These are phyloP conservation scores for Coniochaeta pulveracea DNA, from an alignment of 2,329 filamentous ascomycete species.

Conservation along the genomic window DNA sequence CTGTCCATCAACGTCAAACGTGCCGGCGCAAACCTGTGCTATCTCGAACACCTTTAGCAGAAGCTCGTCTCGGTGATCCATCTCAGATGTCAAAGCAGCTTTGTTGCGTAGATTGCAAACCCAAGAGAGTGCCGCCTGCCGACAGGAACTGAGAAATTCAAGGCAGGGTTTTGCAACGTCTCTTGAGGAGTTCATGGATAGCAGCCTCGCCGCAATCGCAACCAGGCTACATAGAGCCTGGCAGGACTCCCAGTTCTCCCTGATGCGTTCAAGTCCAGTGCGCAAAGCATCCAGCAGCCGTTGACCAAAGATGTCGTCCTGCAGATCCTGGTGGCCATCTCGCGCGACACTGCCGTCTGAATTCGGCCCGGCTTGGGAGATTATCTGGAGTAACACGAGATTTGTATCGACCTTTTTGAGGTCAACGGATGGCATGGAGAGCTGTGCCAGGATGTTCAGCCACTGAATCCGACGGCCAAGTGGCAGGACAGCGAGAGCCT, in stretches of 20 bases:
- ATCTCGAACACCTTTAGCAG: conserved; percentile 22
- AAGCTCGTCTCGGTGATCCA: conserved; percentile 19
- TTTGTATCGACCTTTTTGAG: conserved; percentile 36
- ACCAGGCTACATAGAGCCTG: conserved; percentile 26
- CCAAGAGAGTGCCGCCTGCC: conserved; percentile 20
- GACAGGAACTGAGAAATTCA: conserved; percentile 1
- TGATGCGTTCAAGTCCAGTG: conserved; percentile 19
- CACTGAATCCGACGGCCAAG: conserved; percentile 39
- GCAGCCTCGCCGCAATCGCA: conserved; percentile 26
- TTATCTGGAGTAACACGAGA: conserved; percentile 34
- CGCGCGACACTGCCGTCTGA: conserved; percentile 13
- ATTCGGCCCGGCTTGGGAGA: conserved; percentile 32
- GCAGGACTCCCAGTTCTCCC: conserved; percentile 40
- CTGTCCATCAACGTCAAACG: conserved; percentile 29
- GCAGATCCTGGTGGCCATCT: conserved; percentile 22
- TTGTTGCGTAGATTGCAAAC: conserved; percentile 19
- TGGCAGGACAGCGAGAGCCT: conserved; percentile 35
- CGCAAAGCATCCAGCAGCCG: conserved; percentile 21
- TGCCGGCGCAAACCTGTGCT: conserved; percentile 27
- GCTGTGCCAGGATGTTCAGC: conserved; percentile 40
- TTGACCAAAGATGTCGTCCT: conserved; percentile 19
- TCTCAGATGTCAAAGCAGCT: conserved; percentile 11
- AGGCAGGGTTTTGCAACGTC: conserved; percentile 16
- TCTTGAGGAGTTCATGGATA: conserved; percentile 23
- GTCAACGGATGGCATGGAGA: conserved; percentile 34